Evolutionary conservation across 768 basidiomycete genomes (phyloP).

Genomic region (Russula foetens): DNA sequence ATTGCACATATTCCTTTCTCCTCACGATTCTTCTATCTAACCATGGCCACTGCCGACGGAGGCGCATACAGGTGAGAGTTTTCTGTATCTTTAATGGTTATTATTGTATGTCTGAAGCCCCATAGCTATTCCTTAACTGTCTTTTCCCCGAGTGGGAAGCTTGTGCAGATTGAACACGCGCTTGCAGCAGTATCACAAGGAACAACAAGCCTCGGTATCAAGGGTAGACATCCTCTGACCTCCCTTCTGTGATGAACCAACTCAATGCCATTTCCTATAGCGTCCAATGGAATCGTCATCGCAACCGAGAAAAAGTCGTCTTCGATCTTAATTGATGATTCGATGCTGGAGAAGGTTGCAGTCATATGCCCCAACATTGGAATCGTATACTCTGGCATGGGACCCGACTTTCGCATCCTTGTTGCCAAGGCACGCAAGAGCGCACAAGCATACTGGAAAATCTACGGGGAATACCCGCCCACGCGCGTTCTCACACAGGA

Average conservation of each 20-base stretch:
- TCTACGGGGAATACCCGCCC: conserved; percentile 96
- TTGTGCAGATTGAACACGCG: conserved; percentile 99
- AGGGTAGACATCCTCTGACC: conserved; percentile 50
- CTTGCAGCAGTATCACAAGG: conserved; percentile 93
- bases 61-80: conserved; percentile 31
- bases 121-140: conserved; percentile 95
- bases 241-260: conserved; percentile 15
- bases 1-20: neutral
- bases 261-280: conserved; percentile 34
- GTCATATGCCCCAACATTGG: conserved; percentile 98
- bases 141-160: conserved; percentile 97
- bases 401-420: conserved; percentile 94
- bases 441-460: conserved; percentile 99
- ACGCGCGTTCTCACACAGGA: conserved; percentile 95
- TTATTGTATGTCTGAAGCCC: neutral
- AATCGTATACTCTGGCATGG: conserved; percentile 99
- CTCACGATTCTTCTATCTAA: conserved; percentile 4
- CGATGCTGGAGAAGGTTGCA: conserved; percentile 95
- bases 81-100: neutral
- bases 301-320: conserved; percentile 99
- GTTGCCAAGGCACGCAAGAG: conserved; percentile 93
- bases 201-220: conserved; percentile 96
- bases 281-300: conserved; percentile 98
- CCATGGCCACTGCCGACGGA: conserved; percentile 70
- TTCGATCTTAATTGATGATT: conserved; percentile 95